phyloP scores from a whole-genome alignment of 1,284 basidiomycete species.

The Cutaneotrichosporon mucoides region DNA sequence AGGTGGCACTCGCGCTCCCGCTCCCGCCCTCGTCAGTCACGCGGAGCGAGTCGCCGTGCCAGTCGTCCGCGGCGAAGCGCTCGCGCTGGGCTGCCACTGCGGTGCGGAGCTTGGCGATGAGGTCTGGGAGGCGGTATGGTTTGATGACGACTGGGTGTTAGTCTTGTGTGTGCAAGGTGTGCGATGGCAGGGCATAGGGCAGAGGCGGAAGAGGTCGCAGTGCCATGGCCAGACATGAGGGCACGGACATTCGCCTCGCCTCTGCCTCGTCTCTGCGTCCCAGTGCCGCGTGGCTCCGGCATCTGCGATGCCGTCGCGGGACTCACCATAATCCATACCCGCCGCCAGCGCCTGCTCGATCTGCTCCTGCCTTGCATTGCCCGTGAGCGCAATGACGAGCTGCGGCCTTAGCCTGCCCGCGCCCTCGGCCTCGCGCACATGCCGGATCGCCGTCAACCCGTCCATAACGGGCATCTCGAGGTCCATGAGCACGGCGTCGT shows the following conservation, averaged over 20 bases:
- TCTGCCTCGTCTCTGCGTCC: too few relatives aligned
- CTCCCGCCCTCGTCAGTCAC: neutral
- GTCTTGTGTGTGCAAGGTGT: too few relatives aligned
- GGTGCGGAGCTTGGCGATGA: conserved; percentile 32
- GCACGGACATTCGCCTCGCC: too few relatives aligned
- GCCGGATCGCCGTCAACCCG: conserved; percentile 39
- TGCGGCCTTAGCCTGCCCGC: conserved; percentile 26
- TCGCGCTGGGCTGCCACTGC: neutral
- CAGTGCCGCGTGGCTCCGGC: too few relatives aligned
- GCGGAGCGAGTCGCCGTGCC: neutral
- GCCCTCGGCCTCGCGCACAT: conserved; percentile 34
- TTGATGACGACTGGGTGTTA: conserved; percentile 20
- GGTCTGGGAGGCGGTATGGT: conserved; percentile 31
- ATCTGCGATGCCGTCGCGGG: neutral
- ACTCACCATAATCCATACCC: conserved; percentile 25
- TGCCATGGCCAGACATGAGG: too few relatives aligned
- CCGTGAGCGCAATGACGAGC: conserved; percentile 45
- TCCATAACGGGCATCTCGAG: conserved; percentile 45
- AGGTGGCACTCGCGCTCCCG: too few relatives aligned
- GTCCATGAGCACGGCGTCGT: conserved; percentile 31
- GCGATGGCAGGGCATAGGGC: too few relatives aligned
- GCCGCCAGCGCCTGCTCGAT: conserved; percentile 30
- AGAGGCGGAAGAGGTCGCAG: too few relatives aligned
- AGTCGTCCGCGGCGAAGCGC: neutral
- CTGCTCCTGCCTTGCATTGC: conserved; percentile 40